Base-by-base conservation (phyloP, 371 early-diverging fungal genomes). In the Sporodiniella umbellata region DNA sequence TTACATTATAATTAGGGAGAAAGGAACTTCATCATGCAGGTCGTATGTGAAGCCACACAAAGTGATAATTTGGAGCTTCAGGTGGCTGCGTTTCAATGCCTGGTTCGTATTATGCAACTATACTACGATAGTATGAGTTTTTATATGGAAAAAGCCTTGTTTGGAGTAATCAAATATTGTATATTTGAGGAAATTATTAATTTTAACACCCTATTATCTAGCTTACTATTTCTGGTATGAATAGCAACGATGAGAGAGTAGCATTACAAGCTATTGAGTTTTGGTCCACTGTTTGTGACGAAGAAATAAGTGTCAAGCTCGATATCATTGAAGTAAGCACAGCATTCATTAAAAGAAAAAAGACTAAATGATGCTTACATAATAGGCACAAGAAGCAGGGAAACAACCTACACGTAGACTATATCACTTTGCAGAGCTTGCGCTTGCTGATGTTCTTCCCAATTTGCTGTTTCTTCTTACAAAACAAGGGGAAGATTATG, bases 231-330 rank as follows among this genome's bases (percentile, higher is more conserved):
- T 68, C 79, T 51, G 95, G 94, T 17, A 95, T 98, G 95, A 86
- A 86, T 54, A 75, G 78, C 51, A 53, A 55, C 12, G 85, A 90
- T 44, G 88, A 90, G 35, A 83, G 84, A n/a, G 91, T 98, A 33
- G 94, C 89, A 6, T 70, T 94, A 50, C 98, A 98, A 68, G 96
- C 98, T 38, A 87, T 98, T 51, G 99, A 98, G 77, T 98, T 98
- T 67, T 98, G 99, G 99, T 93, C 96, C 14, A 95, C 97, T 18
- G 89, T 98, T 14, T 95, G 94, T 65, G 99, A 98, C 56, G 90
- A 87, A 53, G 99, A 98, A 70, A 81, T 89, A 40, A 86, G 87
- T 38, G 60, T 89, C 8, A 74, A 75, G 24, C 58, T 71, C 10
- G 79, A 84, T 12, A 72, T 66, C 30, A 59, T 63, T 14, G 70